phyloP scores from a whole-genome alignment of 1,284 basidiomycete genomes.

The Caloboletus firmus region DNA sequence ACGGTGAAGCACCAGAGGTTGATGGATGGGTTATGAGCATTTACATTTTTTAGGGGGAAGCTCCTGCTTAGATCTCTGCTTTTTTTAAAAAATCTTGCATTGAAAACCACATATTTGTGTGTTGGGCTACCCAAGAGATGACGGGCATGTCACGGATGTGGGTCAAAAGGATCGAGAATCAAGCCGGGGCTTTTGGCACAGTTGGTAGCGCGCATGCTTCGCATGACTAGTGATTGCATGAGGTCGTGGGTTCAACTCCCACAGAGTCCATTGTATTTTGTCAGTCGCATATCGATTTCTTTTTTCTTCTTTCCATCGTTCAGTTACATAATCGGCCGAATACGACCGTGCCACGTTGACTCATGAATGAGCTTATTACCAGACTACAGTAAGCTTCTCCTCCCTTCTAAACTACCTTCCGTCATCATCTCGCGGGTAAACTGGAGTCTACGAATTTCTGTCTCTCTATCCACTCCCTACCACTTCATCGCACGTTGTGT shows the following conservation, averaged over 20 bases:
- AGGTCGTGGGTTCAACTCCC: constrained; percentile 42
- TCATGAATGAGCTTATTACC: too few species aligned
- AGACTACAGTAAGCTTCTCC: too few species aligned
- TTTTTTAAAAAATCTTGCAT: too few species aligned
- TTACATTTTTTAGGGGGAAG: neutral
- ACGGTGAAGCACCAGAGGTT: constrained; percentile 74
- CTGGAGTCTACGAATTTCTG: neutral
- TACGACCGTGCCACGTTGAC: too few species aligned
- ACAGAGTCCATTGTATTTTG: constrained; percentile 39
- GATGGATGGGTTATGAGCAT: constrained; percentile 24
- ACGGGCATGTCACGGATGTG: neutral
- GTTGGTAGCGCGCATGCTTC: constrained; percentile 43
- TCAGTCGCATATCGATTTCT: too few species aligned
- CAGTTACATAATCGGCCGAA: too few species aligned
- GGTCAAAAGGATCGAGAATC: accelerated
- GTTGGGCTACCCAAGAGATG: neutral
- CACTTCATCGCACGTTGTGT: neutral
- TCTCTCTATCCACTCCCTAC: too few species aligned
- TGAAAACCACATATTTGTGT: too few species aligned
- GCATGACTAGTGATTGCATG: constrained; percentile 35
- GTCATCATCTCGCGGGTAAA: neutral
- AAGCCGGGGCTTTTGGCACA: constrained; percentile 34
- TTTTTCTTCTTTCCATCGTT: too few species aligned
- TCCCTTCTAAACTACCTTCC: neutral
- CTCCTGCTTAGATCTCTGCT: constrained; percentile 19